phyloP scores from a whole-genome alignment of 2,329 filamentous ascomycete species.

The Colletotrichum limetticola region DNA sequence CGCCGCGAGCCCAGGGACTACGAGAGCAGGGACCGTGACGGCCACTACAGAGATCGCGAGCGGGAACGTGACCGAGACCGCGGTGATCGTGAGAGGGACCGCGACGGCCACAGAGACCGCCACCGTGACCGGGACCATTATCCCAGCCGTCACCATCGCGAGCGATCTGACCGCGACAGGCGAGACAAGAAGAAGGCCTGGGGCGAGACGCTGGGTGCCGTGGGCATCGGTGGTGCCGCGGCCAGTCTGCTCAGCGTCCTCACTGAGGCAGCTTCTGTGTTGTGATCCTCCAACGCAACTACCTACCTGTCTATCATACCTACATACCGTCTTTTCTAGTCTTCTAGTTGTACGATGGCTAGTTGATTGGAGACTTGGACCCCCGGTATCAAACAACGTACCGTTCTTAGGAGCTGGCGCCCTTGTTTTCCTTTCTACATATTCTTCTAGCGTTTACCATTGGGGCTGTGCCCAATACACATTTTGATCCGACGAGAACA shows the following conservation, averaged over 20 bases:
- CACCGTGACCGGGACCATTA: constrained; percentile 54
- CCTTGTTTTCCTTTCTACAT: background rate
- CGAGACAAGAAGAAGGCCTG: constrained; percentile 57
- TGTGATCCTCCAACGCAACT: constrained; percentile 29
- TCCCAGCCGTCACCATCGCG: constrained; percentile 44
- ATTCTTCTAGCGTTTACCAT: background rate
- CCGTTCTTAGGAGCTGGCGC: background rate
- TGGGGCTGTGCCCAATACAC: constrained; percentile 22
- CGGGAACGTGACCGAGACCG: constrained; percentile 48
- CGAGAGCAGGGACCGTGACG: constrained; percentile 48
- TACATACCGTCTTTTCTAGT: background rate
- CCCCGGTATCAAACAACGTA: constrained; percentile 1
- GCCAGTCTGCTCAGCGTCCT: constrained; percentile 68
- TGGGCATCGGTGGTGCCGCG: constrained; percentile 70
- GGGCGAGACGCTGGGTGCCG: constrained; percentile 66
- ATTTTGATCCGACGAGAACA: background rate
- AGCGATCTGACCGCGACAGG: constrained; percentile 40
- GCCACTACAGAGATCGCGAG: constrained; percentile 50
- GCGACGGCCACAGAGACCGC: constrained; percentile 45
- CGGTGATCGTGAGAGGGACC: constrained; percentile 39
- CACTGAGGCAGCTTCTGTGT: constrained; percentile 62
- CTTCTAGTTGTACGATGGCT: background rate
- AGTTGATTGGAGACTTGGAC: background rate
- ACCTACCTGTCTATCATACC: too few relatives aligned
- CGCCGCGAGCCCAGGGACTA: constrained; percentile 35